A percentile compares a stretch with the other conserved stretches of the same genome.
These are phyloP conservation scores for Epichloe scottii DNA, from an alignment of 2,329 filamentous ascomycete genomes.

Conservation along the genomic window DNA sequence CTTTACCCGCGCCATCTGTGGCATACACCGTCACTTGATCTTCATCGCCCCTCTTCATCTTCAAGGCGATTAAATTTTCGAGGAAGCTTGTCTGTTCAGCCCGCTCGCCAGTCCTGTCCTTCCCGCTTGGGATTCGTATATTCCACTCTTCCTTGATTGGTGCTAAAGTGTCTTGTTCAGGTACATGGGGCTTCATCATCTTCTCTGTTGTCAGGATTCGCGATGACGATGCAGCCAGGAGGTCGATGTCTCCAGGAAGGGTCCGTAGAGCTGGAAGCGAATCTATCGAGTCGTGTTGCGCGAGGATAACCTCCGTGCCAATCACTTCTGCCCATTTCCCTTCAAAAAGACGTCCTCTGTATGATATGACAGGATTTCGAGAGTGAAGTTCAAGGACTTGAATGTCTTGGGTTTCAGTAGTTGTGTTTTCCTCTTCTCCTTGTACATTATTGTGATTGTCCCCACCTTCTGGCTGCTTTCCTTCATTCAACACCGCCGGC, in stretches of 20 bases:
- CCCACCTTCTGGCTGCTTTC: neutral
- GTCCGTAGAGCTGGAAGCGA: conserved; percentile 30
- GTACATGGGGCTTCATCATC: conserved; percentile 37
- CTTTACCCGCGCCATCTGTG: conserved; percentile 27
- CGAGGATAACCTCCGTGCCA: conserved; percentile 73
- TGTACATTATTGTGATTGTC: neutral
- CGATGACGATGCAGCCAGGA: conserved; percentile 54
- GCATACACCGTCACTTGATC: conserved; percentile 53
- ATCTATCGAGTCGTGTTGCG: conserved; percentile 23
- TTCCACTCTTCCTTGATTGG: conserved; percentile 30
- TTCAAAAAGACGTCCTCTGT: conserved; percentile 64
- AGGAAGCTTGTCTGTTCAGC: conserved; percentile 45
- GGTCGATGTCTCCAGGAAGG: conserved; percentile 44
- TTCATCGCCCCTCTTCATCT: conserved; percentile 49
- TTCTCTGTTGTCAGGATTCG: conserved; percentile 44
- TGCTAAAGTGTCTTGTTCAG: conserved; percentile 21
- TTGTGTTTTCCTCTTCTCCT: conserved; percentile 6
- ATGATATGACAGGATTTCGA: conserved; percentile 63
- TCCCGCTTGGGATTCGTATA: conserved; percentile 32
- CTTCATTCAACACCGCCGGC: neutral
- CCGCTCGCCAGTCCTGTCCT: conserved; percentile 34
- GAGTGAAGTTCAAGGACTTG: conserved; percentile 80
- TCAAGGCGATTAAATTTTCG: conserved; percentile 51
- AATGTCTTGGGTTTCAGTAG: conserved; percentile 31
- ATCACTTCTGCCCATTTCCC: conserved; percentile 74